phyloP scores from a whole-genome alignment of 345 rosid genomes.

The Gynandropsis gynandra region DNA sequence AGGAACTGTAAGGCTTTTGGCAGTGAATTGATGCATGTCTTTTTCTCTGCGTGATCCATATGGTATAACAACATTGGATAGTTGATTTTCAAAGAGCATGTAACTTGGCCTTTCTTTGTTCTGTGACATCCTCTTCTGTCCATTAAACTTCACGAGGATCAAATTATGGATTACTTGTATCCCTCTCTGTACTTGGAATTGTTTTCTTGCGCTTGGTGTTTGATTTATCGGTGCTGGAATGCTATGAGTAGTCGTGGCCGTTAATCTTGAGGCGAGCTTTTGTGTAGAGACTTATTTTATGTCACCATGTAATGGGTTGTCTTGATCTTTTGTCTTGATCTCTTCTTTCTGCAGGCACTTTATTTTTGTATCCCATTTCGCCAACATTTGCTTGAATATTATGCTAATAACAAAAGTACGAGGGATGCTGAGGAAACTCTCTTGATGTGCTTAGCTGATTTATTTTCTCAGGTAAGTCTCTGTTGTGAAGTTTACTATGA shows the following conservation, averaged over 20 bases:
- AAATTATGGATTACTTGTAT: too few relatives aligned
- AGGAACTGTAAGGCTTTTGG: too few relatives aligned
- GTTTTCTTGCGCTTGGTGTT: too few relatives aligned
- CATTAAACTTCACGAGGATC: too few relatives aligned
- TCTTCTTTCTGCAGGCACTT: conserved; percentile 64
- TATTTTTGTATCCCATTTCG: conserved; percentile 98
- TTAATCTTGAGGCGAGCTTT: background rate
- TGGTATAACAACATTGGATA: too few relatives aligned
- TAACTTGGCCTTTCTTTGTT: too few relatives aligned
- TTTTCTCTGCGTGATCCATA: too few relatives aligned
- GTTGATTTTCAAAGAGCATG: too few relatives aligned
- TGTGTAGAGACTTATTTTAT: background rate
- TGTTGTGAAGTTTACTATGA: background rate
- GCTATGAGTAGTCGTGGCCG: background rate
- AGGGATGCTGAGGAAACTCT: conserved; percentile 96
- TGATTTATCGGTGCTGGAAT: too few relatives aligned
- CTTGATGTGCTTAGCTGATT: conserved; percentile 90
- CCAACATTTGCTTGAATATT: conserved; percentile 94
- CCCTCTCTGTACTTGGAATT: too few relatives aligned
- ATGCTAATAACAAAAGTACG: conserved; percentile 54
- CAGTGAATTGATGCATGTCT: too few relatives aligned
- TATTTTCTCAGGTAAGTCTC: conserved; percentile 70
- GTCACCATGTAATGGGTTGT: background rate
- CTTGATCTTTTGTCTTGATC: background rate
- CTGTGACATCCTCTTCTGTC: too few relatives aligned